These are phyloP conservation scores for Lindgomyces ingoldianus DNA, from an alignment of 495 filamentous ascomycete species.

Conservation along the genomic window DNA sequence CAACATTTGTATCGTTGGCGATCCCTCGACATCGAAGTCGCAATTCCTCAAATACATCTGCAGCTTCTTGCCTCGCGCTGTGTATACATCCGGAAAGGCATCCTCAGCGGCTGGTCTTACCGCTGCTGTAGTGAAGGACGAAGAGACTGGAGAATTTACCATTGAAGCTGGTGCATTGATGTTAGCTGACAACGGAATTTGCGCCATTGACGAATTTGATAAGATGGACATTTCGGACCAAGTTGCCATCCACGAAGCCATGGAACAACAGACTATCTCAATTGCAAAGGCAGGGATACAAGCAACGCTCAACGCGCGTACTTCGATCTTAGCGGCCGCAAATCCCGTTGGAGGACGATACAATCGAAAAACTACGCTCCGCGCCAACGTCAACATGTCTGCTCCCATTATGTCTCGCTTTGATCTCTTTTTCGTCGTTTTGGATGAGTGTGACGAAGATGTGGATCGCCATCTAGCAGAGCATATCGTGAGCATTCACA, in stretches of 20 bases:
- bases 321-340: constrained; percentile 91
- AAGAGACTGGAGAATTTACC: constrained; percentile 97
- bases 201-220: constrained; percentile 98
- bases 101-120: constrained; percentile 97
- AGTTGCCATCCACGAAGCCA: constrained; percentile 99
- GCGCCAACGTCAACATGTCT: constrained; percentile 96
- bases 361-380: constrained; percentile 89
- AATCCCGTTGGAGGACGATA: constrained; percentile 96
- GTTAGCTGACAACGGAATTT: constrained; percentile 96
- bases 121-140: constrained; percentile 94
- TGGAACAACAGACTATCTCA: constrained; percentile 99
- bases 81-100: constrained; percentile 97
- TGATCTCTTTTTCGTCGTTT: constrained; percentile 97
- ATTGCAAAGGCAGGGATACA: constrained; percentile 99
- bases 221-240: constrained; percentile 99
- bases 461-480: constrained; percentile 88
- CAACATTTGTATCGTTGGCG: constrained; percentile 98
- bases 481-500: constrained; percentile 95
- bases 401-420: constrained; percentile 99
- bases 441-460: constrained; percentile 92
- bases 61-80: constrained; percentile 89
- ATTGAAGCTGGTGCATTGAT: constrained; percentile 98
- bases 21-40: constrained; percentile 96
- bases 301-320: constrained; percentile 93
- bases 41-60: constrained; percentile 99